These are phyloP conservation scores for Penicillium italicum DNA, from an alignment of 2,329 filamentous ascomycete genomes.

Conservation along the genomic window DNA sequence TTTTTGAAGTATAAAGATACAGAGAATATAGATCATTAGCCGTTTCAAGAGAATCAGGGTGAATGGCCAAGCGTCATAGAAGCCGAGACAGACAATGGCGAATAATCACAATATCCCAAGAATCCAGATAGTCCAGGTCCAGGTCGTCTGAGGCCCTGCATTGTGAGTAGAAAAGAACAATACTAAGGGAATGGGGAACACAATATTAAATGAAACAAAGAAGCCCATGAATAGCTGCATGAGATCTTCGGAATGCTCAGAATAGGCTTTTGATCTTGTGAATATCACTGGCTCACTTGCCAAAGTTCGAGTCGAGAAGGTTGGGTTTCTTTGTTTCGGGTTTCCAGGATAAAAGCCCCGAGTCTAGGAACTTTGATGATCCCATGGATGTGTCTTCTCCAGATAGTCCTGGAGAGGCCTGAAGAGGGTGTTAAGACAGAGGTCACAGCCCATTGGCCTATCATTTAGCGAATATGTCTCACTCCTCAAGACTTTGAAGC, in stretches of 20 bases:
- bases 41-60: slow-evolving; percentile 3
- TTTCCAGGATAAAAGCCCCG: too few relatives aligned
- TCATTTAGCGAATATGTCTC: not conserved
- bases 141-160: not conserved
- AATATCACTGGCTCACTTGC: not conserved
- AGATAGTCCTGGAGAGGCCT: not conserved
- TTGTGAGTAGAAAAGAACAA: slow-evolving; percentile 22
- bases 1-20: not conserved
- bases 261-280: not conserved
- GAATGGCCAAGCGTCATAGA: slow-evolving; percentile 9
- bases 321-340: slow-evolving; percentile 1
- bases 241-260: not conserved
- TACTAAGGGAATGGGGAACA: slow-evolving; percentile 21
- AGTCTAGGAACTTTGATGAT: not conserved
- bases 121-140: not conserved
- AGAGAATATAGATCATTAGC: not conserved
- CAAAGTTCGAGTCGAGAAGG: not conserved
- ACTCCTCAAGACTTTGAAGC: not conserved
- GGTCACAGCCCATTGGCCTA: not conserved
- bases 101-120: not conserved
- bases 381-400: not conserved
- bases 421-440: not conserved
- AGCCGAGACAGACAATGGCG: slow-evolving; percentile 32
- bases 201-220: slow-evolving; percentile 25
- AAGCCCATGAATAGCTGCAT: not conserved